Evolutionary conservation across 225 moss, liverwort and hornwort genomes (phyloP), one percentile per base, ranked within the genome.

Genomic region (Bryum argenteum): DNA sequence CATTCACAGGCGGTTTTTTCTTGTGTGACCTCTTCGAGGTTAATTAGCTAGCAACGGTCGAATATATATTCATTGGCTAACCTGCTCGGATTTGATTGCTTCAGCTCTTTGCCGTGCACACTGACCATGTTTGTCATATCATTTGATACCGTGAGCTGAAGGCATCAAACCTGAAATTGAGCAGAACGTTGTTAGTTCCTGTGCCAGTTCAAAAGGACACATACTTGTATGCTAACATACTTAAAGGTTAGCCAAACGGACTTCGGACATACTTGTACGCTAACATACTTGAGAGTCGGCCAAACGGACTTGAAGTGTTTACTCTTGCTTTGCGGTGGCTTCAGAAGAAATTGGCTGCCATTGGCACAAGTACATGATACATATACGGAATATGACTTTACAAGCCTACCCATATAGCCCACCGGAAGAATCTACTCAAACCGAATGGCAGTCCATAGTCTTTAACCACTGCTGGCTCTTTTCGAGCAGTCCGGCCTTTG

Each of bases 321-420:
- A 59, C 60, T 38, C 11, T 60, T 71, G 14, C 37, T 50, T 60
- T 33, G 60, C 48, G 10, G 11, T 48, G 37, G 21, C 38, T 37
- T 18, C 33, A 47, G 21, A 33, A 16, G 37, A 20, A 16, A 50
- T 9, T 14, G 14, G 6, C 44, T 44, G 74, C 48, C 21, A 39
- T 16, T n/a, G 37, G 53, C 44, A 58, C 60, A 42, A 67, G n/a
- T 11, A 57, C 1, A 51, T 58, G 1, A 56, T 1, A 8, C 33
- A 33, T 22, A 44, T 1, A 18, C 8, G 58, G 19, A 45, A 24
- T 14, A 37, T 21, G 33, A 41, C 14, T 70, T 81, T 83, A 95
- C 76, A 92, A 74, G 14, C 95, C 90, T 63, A 90, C 83, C 89
- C 90, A 91, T 71, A 82, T 89, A 24, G 84, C 89, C 90, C 92